Conservation (phyloP, 2,329 filamentous ascomycete genomes). For the Fusarium incarnatum region DNA sequence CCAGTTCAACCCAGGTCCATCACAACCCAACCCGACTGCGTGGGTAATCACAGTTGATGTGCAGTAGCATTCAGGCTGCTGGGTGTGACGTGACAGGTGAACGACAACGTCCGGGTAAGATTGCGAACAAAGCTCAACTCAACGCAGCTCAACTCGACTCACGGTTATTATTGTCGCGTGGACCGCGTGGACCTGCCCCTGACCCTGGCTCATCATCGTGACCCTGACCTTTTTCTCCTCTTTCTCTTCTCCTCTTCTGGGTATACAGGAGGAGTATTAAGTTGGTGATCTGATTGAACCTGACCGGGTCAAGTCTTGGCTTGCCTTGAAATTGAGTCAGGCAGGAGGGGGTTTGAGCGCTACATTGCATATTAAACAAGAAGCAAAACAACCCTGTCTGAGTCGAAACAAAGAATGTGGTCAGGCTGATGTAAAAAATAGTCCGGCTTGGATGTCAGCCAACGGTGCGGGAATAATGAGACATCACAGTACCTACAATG, state of each 20-base stretch:
- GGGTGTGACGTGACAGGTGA: constrained; percentile 7
- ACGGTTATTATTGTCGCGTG: constrained; percentile 4
- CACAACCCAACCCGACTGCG: not conserved
- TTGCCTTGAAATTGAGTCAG: constrained; percentile 17
- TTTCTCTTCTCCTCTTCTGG: not conserved
- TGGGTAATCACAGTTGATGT: constrained; percentile 7
- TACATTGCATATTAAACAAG: not conserved
- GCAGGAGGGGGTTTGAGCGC: constrained; percentile 11
- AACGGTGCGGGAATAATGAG: not conserved
- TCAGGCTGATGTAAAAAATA: not conserved
- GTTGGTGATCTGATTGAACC: not conserved
- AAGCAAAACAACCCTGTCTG: constrained; percentile 9
- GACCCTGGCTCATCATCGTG: not conserved
- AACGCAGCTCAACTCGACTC: not conserved
- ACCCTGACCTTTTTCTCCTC: not conserved
- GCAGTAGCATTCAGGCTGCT: not conserved
- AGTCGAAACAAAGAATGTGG: constrained; percentile 9
- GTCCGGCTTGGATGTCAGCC: not conserved
- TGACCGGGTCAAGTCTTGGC: not conserved
- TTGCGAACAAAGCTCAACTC: constrained; percentile 9
- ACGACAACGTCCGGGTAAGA: not conserved
- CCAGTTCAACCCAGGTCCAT: not conserved
- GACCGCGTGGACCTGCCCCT: not conserved
- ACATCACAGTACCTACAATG: too few relatives aligned
- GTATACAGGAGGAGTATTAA: not conserved